A percentile compares a stretch with the other conserved stretches of the same genome.
phyloP scores from a whole-genome alignment of 176 grass and related monocot species.

The Paspalum notatum region DNA sequence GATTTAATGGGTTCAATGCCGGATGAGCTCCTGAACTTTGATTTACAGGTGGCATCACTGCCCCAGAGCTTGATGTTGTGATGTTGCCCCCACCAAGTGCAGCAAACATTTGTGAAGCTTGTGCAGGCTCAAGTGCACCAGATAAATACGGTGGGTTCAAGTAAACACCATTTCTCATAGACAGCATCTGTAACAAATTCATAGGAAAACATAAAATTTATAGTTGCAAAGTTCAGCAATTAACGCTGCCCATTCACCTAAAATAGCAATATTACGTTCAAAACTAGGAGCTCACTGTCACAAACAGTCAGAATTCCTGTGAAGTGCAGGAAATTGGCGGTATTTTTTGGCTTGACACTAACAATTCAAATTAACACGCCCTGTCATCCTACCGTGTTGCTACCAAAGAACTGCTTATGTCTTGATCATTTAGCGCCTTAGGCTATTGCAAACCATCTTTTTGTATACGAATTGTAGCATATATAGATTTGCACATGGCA shows the following conservation, averaged over 20 bases:
- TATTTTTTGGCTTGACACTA: conserved; percentile 23
- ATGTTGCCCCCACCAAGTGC: conserved; percentile 57
- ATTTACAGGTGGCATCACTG: conserved; percentile 55
- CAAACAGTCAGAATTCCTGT: neutral
- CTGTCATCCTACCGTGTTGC: neutral
- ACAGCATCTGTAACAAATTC: conserved; percentile 67
- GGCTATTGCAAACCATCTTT: neutral
- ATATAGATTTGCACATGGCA: neutral
- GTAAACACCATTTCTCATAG: conserved; percentile 92
- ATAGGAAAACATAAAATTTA: neutral
- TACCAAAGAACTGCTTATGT: neutral
- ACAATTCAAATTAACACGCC: neutral
- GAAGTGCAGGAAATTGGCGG: neutral
- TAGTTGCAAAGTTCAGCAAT: neutral
- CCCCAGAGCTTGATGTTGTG: conserved; percentile 43
- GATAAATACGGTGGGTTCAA: conserved; percentile 75
- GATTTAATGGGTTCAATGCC: conserved; percentile 53
- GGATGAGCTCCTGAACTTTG: conserved; percentile 64
- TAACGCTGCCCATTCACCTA: neutral
- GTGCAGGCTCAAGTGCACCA: conserved; percentile 68
- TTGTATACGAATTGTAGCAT: neutral
- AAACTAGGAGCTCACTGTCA: neutral
- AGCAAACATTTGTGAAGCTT: conserved; percentile 78
- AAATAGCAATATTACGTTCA: conserved; percentile 5
- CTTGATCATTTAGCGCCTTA: neutral